Percentiles rank a stretch among this genome's conserved stretches.
Evolutionary conservation across 805 yeast species (phyloP).

Genomic region (Nakazawaea wickerhamii): DNA sequence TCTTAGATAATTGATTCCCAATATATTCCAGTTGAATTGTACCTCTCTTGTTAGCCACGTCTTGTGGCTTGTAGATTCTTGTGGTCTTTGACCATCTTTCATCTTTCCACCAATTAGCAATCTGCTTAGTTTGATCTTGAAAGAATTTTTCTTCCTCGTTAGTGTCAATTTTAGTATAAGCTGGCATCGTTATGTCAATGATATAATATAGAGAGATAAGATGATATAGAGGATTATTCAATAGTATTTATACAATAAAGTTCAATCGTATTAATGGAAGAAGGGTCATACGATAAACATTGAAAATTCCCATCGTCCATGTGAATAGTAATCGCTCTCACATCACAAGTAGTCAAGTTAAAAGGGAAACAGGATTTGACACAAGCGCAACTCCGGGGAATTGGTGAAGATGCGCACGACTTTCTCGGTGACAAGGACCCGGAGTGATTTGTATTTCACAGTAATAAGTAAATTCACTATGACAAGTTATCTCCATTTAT

Average conservation of each 20-base stretch:
- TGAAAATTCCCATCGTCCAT: too few species aligned
- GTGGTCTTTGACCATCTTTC: constrained; percentile 89
- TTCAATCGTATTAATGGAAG: too few species aligned
- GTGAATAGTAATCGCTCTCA: too few species aligned
- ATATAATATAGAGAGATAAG: constrained; percentile 22
- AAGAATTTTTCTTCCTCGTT: constrained; percentile 58
- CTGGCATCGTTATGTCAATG: constrained; percentile 19
- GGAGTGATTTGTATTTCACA: not conserved
- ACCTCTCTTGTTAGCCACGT: constrained; percentile 86
- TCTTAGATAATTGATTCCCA: constrained; percentile 74
- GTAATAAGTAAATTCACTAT: too few species aligned
- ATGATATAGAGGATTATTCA: too few species aligned
- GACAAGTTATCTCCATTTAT: too few species aligned
- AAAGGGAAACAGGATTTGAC: too few species aligned
- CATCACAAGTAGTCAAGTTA: too few species aligned
- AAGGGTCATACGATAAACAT: too few species aligned
- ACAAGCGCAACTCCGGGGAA: not conserved
- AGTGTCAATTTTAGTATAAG: constrained; percentile 53
- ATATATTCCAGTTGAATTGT: constrained; percentile 70
- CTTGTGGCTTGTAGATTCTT: constrained; percentile 84
- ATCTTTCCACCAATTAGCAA: constrained; percentile 86
- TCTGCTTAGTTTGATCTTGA: constrained; percentile 64
- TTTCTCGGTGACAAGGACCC: not conserved
- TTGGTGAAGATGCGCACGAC: not conserved
- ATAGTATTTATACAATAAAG: too few species aligned